Base-by-base conservation (phyloP, 2,329 filamentous ascomycete genomes). In the Ascochyta pisi region DNA sequence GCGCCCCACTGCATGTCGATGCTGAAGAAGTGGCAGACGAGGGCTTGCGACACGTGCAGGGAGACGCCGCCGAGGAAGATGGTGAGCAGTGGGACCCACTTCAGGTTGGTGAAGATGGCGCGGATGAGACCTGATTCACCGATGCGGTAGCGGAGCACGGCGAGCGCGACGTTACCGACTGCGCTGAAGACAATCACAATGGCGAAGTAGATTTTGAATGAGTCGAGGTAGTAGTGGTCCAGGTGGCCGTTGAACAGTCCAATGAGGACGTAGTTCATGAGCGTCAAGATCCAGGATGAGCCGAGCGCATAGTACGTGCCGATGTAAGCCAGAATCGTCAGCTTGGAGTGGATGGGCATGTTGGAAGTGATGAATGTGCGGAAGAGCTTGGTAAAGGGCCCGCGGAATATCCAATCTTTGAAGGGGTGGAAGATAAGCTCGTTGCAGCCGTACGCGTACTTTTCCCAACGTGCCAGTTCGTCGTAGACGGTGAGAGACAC, bases 1-100 rank as follows among this genome's bases (percentile, higher is more conserved):
- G 91, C 87, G 46, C 91, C 91, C 91, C 91, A 95, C 3, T 85
- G 86, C 88, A 95, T 94, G 76, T 95, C 84, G 70, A 94, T 86
- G 77, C 90, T 86, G 73, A 95, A 90, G 85, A 95, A 91, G 79
- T 96, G 92, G 4, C 87, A 83, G 41, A 95, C 77, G 31, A 96
- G 80, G 1, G 91, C 91, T 73, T 93, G 89, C 27, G 86, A 90
- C 44, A 96, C 85, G 77, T 96, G 91, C 33, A 96, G 83, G 1
- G 87, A 90, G 45, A 95, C 82, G 35, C 91, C 91, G 48, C 91
- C 91, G 16, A 96, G 82, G 82, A 95, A 96, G 73, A 95, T 88
- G 58, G 88, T 88, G 43, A 94, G 81, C 76, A 88, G 80, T 2
- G 83, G 82, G 16, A 85, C 81, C 86, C 86, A 88, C 64, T 85